Conservation (phyloP, 2,329 filamentous ascomycete genomes). For the Lecanicillium sp. region DNA sequence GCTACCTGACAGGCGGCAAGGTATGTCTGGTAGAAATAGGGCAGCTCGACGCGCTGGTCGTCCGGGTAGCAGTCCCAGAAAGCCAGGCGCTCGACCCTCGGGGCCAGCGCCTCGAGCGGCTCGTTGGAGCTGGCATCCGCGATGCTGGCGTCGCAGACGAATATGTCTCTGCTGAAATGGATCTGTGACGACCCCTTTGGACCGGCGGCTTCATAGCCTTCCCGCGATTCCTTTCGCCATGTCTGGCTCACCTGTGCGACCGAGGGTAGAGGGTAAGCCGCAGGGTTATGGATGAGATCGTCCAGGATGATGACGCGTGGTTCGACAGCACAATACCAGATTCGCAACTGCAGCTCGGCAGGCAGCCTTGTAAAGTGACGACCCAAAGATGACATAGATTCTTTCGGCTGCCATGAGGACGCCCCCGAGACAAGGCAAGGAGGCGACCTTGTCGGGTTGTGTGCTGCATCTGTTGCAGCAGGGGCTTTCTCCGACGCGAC, state of each 20-base stretch:
- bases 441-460: neutral
- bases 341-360: constrained; percentile 32
- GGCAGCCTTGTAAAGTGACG: constrained; percentile 27
- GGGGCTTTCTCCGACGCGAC: too few species aligned
- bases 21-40: constrained; percentile 30
- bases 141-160: constrained; percentile 33
- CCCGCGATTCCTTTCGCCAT: constrained; percentile 28
- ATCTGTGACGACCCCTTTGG: constrained; percentile 27
- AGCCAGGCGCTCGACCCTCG: constrained; percentile 28
- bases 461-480: too few species aligned
- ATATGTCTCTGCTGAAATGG: constrained; percentile 31
- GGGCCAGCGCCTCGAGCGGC: constrained; percentile 28
- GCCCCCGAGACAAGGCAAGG: neutral
- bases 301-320: constrained; percentile 31
- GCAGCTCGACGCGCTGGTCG: constrained; percentile 29
- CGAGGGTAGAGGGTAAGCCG: constrained; percentile 28
- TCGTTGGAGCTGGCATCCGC: constrained; percentile 27
- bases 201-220: constrained; percentile 30
- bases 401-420: neutral
- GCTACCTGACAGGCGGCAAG: constrained; percentile 25
- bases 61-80: constrained; percentile 37
- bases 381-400: neutral
- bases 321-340: constrained; percentile 32
- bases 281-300: constrained; percentile 26
- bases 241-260: constrained; percentile 33